Base-by-base conservation (phyloP, 2,329 filamentous ascomycete genomes). In the Alternaria gansuensis region DNA sequence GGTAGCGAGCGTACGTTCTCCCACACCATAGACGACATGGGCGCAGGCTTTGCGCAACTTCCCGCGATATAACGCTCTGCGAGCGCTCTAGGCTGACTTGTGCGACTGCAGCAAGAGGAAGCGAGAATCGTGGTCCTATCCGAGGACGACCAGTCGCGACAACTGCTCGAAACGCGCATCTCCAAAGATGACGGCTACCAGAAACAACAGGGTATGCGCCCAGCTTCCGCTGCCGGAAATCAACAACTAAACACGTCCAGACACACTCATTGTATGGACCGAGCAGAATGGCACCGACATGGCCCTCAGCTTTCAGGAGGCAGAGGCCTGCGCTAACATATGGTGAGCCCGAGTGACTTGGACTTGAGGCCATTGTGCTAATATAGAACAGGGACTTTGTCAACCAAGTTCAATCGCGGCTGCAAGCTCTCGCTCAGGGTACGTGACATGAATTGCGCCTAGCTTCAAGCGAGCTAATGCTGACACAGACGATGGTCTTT, bases 181-280 rank as follows among this genome's bases (percentile, higher is more conserved):
- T 87, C 88, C 62, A 96, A 93, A 77, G 93, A 97, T 74, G 94
- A 98, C 86, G 91, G 91, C 59, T 98, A 98, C 76, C 93, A 98
- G 80, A 97, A 97, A 80, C 95, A 99, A 79, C 94, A 98, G 89
- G 92, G 92, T 90, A 85, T 71, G 82, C 76, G 53, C 53, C 50
- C 55, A 40, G 34, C 24, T 36, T 34, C 14, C 8, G 39, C 33
- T 23, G 36, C 31, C 10, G 34, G 43, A 24, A 11, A 14, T 40
- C 54, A 26, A 29, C 45, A 29, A 63, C 70, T 74, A 54, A 75
- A 29, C 69, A 48, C 67, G 41, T 36, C 54, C 78, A 96, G 94
- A 98, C 78, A 99, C 95, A 3, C 86, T 99, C 61, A 98, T 99
- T 63, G 93, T 99, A 61, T 99, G 95, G 95, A 97, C 94, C 37